phyloP scores from a whole-genome alignment of 2,329 filamentous ascomycete genomes.

The Aspergillus sp. region DNA sequence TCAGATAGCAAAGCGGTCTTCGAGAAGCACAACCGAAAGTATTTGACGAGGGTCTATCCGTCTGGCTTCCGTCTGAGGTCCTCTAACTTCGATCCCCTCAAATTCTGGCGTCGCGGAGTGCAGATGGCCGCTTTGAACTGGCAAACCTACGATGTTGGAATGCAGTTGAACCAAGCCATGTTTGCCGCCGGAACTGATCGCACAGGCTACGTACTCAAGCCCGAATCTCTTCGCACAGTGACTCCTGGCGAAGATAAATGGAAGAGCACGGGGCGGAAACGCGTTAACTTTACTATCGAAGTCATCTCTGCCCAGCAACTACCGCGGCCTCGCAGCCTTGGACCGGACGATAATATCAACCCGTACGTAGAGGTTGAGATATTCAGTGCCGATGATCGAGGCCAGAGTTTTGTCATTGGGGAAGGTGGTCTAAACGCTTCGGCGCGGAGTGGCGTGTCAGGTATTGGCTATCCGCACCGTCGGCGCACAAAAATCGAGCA shows the following conservation, averaged over 20 bases:
- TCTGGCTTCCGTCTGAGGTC: constrained; percentile 79
- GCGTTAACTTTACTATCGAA: constrained; percentile 81
- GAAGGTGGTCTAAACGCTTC: constrained; percentile 68
- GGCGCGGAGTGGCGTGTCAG: constrained; percentile 64
- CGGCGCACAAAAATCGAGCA: constrained; percentile 77
- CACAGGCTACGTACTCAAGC: constrained; percentile 92
- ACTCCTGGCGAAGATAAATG: constrained; percentile 32
- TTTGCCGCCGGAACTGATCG: constrained; percentile 85
- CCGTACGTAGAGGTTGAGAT: constrained; percentile 95
- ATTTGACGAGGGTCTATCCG: constrained; percentile 93
- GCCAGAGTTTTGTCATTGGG: constrained; percentile 68
- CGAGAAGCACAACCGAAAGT: constrained; percentile 86
- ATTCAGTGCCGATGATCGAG: constrained; percentile 90
- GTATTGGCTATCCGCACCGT: constrained; percentile 71
- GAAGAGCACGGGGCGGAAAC: constrained; percentile 72
- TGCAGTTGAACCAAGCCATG: constrained; percentile 98
- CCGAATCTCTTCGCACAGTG: constrained; percentile 69
- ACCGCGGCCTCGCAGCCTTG: constrained; percentile 74
- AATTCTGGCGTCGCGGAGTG: constrained; percentile 91
- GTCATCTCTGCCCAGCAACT: constrained; percentile 94
- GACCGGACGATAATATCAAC: constrained; percentile 75
- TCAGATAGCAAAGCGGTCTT: constrained; percentile 75
- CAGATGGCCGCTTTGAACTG: constrained; percentile 98
- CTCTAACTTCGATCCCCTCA: constrained; percentile 90
- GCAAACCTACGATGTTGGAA: constrained; percentile 95